Base-by-base conservation (phyloP, 1,139 yeast species). In the Debaryomyces nepalensis region DNA sequence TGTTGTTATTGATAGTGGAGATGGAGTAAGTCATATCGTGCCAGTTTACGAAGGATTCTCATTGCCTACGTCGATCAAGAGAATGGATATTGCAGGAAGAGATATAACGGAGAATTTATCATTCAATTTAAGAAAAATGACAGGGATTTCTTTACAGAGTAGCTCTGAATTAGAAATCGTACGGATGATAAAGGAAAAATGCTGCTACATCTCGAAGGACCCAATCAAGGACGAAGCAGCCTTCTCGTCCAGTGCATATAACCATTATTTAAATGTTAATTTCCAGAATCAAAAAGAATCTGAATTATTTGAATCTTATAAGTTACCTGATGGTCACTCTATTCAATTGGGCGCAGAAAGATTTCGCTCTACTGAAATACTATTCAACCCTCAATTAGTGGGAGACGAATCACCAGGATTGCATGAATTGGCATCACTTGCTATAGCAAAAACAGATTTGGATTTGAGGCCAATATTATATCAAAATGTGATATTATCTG, bases 1-100 rank as follows among this genome's bases (percentile, higher is more conserved):
- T 1, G 79, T 88, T 30, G 96, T 89, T 8, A 62, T 91, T 10
- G 97, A 91, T 59, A 79, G 87, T 29, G 98, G 98, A 3, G 98
- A 91, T 59, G 97, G 97, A 3, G 96, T 89, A 18, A 79, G 87
- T 34, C 93, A 87, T 58, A 76, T 88, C 6, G 96, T 89, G 1
- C 97, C 98, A 0, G 89, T 93, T 0, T 91, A 79, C 61, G 93
- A 89, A 46, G 98, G 98, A 4, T 90, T 88, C 61, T 74, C 93
- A 5, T 62, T 91, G 20, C 83, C 91, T 0, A 74, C 84, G 2
- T 82, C 95, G 1, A 81, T 88, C 12, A 79, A 80, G 58, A 66
- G 97, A 45, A 74, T 86, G 53, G 95, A 90, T 58, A 64, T 89
- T 21, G 97, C 95, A 0, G 98, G 98, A 0, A 64, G 95, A 40